Evolutionary conservation across 1,284 basidiomycete genomes (phyloP).

Genomic region (Trichosporon sp.): DNA sequence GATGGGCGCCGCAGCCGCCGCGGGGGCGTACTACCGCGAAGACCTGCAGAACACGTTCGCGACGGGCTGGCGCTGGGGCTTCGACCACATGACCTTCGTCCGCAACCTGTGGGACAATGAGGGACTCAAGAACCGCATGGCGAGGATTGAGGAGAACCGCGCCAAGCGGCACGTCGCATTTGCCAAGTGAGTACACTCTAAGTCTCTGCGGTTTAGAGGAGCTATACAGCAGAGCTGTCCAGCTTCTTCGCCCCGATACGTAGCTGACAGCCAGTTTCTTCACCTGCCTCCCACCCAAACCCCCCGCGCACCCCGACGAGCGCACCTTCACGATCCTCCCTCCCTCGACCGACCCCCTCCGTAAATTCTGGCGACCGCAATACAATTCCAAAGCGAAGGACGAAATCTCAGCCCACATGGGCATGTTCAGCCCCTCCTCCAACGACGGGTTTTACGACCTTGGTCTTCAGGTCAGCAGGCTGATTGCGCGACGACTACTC

Average conservation of each 20-base stretch:
- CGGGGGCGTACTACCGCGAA: slow-evolving; percentile 73
- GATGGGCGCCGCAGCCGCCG: slow-evolving; percentile 80
- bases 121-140: slow-evolving; percentile 66
- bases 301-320: slow-evolving; percentile 59
- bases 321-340: slow-evolving; percentile 74
- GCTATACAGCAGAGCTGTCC: no score
- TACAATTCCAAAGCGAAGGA: slow-evolving; percentile 70
- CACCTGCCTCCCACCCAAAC: slow-evolving; percentile 66
- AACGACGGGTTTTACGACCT: slow-evolving; percentile 89
- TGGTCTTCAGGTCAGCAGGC: slow-evolving; percentile 66
- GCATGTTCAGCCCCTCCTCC: slow-evolving; percentile 80
- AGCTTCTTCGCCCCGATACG: no score
- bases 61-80: slow-evolving; percentile 72
- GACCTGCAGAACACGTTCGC: slow-evolving; percentile 61
- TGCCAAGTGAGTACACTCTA: slow-evolving; percentile 64
- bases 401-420: slow-evolving; percentile 83
- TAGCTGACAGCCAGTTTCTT: slow-evolving; percentile 65
- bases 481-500: slow-evolving; percentile 45
- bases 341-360: slow-evolving; percentile 64
- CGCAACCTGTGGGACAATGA: slow-evolving; percentile 82
- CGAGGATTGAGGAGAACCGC: slow-evolving; percentile 65
- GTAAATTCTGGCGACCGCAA: slow-evolving; percentile 65
- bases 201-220: no score
- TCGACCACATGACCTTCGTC: slow-evolving; percentile 89
- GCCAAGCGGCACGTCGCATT: slow-evolving; percentile 63